Percentiles rank a stretch among this genome's conserved stretches.
These are phyloP conservation scores for Selaginella moellendorffii DNA, from an alignment of 75 land plant species.

Conservation along the genomic window DNA sequence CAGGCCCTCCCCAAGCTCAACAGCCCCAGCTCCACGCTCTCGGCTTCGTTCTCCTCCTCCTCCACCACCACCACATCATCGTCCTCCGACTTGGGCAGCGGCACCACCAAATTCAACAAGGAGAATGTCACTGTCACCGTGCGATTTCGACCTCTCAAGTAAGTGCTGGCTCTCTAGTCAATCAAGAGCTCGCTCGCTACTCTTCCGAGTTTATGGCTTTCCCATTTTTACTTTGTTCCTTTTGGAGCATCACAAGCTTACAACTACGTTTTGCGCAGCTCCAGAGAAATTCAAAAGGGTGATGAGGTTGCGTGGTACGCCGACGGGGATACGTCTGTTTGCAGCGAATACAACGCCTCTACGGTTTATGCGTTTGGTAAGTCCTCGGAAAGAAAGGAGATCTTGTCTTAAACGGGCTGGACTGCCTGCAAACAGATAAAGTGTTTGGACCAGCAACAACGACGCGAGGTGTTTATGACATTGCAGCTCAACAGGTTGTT, in stretches of 20 bases:
- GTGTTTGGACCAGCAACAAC: slow-evolving; percentile 95
- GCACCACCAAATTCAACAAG: slow-evolving; percentile 12
- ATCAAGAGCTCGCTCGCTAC: too few species aligned
- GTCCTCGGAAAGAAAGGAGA: too few species aligned
- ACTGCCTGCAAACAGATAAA: too few species aligned
- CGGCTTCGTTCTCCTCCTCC: neutral
- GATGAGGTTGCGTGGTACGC: slow-evolving; percentile 94
- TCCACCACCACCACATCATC: too few species aligned
- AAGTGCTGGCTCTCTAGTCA: too few species aligned
- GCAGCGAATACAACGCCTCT: slow-evolving; percentile 58
- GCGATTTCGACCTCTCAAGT: slow-evolving; percentile 86
- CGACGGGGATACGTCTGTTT: slow-evolving; percentile 73
- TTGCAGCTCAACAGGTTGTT: slow-evolving; percentile 83
- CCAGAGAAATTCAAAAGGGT: slow-evolving; percentile 73
- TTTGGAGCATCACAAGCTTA: too few species aligned
- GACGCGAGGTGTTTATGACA: slow-evolving; percentile 83
- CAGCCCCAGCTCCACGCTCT: neutral
- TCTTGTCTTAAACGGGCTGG: too few species aligned
- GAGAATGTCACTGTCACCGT: slow-evolving; percentile 86
- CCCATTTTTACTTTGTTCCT: too few species aligned
- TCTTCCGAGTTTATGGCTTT: too few species aligned
- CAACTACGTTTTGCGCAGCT: slow-evolving; percentile 39
- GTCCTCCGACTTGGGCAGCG: neutral
- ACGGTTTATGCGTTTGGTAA: slow-evolving; percentile 81
- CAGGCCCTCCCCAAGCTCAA: neutral